These are phyloP conservation scores for Didymosphaeria variabile DNA, from an alignment of 2,329 filamentous ascomycete genomes.

Conservation along the genomic window DNA sequence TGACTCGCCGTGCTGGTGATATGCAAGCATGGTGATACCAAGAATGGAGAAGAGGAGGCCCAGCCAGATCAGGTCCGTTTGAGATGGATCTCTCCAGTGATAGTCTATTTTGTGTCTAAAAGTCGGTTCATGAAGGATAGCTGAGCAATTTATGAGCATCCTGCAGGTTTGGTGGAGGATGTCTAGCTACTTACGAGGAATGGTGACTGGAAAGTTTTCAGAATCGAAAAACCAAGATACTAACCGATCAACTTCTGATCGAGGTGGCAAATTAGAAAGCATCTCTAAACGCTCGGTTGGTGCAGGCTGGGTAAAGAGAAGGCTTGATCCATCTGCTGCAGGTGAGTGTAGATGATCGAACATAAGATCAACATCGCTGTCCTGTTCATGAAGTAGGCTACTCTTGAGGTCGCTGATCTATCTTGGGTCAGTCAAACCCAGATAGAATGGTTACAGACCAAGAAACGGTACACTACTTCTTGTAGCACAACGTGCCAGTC, in stretches of 20 bases:
- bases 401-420: conserved; percentile 3
- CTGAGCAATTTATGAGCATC: not conserved
- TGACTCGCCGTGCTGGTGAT: conserved; percentile 5
- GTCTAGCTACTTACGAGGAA: not conserved
- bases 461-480: not conserved
- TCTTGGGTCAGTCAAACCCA: not conserved
- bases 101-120: not conserved
- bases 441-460: not conserved
- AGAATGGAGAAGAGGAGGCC: not conserved
- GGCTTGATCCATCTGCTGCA: conserved; percentile 1
- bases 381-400: not conserved
- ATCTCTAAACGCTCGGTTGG: conserved; percentile 1
- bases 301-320: conserved; percentile 4
- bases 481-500: conserved; percentile 7
- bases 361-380: not conserved
- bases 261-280: not conserved
- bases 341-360: not conserved
- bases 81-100: conserved; percentile 2
- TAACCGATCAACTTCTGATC: not conserved
- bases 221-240: conserved; percentile 1
- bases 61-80: conserved; percentile 3
- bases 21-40: conserved; percentile 6
- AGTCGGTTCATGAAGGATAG: conserved; percentile 1
- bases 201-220: not conserved
- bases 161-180: not conserved